Evolutionary conservation across 495 filamentous ascomycete genomes (phyloP).

Genomic region (Achaetomiella virescens): DNA sequence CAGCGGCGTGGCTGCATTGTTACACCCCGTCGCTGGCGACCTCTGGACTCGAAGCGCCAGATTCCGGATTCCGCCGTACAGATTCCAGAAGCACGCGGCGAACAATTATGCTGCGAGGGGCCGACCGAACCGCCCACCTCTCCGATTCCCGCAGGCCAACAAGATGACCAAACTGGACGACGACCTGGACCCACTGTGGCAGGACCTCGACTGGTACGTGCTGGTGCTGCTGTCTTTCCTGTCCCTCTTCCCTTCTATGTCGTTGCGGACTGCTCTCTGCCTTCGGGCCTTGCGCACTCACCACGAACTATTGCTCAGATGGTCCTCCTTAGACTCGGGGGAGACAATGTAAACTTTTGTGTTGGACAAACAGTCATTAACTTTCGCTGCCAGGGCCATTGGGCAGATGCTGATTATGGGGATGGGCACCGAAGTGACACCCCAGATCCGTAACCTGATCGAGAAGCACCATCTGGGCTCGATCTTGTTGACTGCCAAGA

Average conservation of each 20-base stretch:
- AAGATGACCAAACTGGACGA: slow-evolving; percentile 41
- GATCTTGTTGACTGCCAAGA: slow-evolving; percentile 79
- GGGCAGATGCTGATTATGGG: slow-evolving; percentile 93
- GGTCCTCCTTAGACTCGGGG: no score
- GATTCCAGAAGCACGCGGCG: neutral
- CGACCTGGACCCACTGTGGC: slow-evolving; percentile 62
- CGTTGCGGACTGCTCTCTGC: neutral
- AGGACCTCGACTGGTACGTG: slow-evolving; percentile 57
- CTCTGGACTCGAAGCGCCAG: no score
- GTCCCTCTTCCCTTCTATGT: neutral
- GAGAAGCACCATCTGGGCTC: slow-evolving; percentile 74
- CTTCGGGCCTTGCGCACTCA: no score
- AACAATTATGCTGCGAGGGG: slow-evolving; percentile 23
- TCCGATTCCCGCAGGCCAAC: neutral
- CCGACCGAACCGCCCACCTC: slow-evolving; percentile 3
- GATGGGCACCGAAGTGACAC: slow-evolving; percentile 82
- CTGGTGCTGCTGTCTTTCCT: neutral
- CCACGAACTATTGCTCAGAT: no score
- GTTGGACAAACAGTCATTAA: no score
- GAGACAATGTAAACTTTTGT: no score
- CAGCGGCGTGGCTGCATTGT: neutral
- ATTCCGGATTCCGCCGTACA: neutral
- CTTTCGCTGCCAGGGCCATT: slow-evolving; percentile 49
- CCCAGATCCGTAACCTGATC: slow-evolving; percentile 78
- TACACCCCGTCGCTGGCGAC: neutral